These are phyloP conservation scores for Tephrocybe sp. DNA, from an alignment of 768 basidiomycete species.

Conservation along the genomic window DNA sequence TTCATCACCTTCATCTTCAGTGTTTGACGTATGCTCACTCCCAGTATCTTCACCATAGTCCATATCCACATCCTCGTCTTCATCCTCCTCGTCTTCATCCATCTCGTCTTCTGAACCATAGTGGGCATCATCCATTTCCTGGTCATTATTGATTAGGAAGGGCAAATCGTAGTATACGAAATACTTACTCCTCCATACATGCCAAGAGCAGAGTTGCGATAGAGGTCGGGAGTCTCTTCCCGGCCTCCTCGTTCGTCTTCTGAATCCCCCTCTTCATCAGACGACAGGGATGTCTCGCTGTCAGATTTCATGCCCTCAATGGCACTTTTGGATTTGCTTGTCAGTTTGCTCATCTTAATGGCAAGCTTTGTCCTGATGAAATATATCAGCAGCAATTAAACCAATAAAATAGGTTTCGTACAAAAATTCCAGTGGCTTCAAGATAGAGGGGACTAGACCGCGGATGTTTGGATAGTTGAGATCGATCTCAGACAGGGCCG, in stretches of 20 bases:
- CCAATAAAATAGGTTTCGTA: too few relatives aligned
- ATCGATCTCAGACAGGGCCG: constrained; percentile 87
- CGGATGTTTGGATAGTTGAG: constrained; percentile 93
- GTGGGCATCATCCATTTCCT: constrained; percentile 87
- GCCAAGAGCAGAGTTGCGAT: constrained; percentile 93
- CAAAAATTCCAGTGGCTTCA: constrained; percentile 89
- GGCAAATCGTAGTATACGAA: constrained; percentile 1
- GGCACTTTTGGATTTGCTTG: constrained; percentile 60
- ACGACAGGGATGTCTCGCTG: constrained; percentile 46
- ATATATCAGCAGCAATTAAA: constrained; percentile 10
- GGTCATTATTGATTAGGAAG: constrained; percentile 13
- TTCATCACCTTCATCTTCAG: constrained; percentile 66
- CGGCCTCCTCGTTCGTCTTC: constrained; percentile 52
- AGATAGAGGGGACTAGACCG: constrained; percentile 78
- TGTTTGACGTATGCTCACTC: constrained; percentile 77
- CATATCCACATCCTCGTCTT: constrained; percentile 84
- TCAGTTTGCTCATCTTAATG: constrained; percentile 93
- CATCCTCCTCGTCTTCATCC: constrained; percentile 78
- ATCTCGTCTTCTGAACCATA: constrained; percentile 71
- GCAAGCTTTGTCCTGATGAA: constrained; percentile 80
- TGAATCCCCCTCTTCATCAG: constrained; percentile 62
- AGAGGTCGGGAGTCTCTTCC: constrained; percentile 89
- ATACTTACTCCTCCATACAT: constrained; percentile 87
- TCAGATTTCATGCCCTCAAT: constrained; percentile 46
- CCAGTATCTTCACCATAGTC: constrained; percentile 83